Base-by-base conservation (phyloP, 2,329 filamentous ascomycete genomes). In the Phyllosticta ampelicida region DNA sequence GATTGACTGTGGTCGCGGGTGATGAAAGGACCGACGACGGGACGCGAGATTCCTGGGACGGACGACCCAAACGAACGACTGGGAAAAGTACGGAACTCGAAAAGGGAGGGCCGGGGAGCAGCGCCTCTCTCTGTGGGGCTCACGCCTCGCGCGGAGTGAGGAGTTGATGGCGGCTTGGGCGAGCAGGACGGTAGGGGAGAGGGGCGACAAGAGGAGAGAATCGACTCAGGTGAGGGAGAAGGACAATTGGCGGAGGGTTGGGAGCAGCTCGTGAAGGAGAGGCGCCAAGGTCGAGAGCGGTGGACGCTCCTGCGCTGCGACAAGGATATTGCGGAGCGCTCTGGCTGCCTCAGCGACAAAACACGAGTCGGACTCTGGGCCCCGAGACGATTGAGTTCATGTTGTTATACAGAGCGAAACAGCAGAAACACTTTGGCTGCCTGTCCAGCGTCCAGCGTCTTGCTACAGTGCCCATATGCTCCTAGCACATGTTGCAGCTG, bases 241-340 rank as follows among this genome's bases (percentile, higher is more conserved):
- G 55, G 57, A 20, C 54, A 49, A 55, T 59, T 55, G 53, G 57
- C 57, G 49, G 57, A 59, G 57, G 54, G 53, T 29, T 54, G 54
- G 57, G 53, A 54, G 36, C 48, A 49, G 57, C 57, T 44, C 16
- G 36, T 44, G 36, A 44, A 55, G 57, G 57, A 59, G 57, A 44
- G 6, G 36, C 36, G 57, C 57, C 57, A 59, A 59, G 56, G 54
- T 44, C 16, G 48, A 59, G 49, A 44, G 52, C 55, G 29, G 30
- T 16, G 49, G 53, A 54, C 56, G 56, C 57, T 59, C 57, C 57
- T 59, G 57, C 57, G 55, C 56, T 19, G 49, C 53, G 57, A 55
- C 57, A 59, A 54, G 57, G 57, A 59, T 59, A 19, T 4, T 21
- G 52, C 56, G 48, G 48, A 50, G 30, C 30, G 30, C 23, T 36